phyloP scores from a whole-genome alignment of 495 filamentous ascomycete genomes.

The Trypethelium eluteriae region DNA sequence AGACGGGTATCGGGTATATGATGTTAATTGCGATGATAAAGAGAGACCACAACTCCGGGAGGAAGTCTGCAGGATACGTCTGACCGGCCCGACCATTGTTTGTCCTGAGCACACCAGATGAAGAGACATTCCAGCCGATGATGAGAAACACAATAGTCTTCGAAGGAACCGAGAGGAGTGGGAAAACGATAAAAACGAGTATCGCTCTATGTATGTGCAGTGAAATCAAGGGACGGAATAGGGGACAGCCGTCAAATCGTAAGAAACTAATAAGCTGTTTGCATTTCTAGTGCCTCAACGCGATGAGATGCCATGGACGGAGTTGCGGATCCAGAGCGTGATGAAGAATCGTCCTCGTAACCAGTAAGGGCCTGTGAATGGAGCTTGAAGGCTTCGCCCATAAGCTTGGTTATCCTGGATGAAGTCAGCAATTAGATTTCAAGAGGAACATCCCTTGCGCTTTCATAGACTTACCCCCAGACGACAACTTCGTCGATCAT shows the following conservation, averaged over 20 bases:
- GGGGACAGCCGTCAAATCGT: constrained; percentile 7
- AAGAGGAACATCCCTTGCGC: constrained; percentile 22
- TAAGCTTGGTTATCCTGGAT: constrained; percentile 83
- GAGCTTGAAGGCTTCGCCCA: constrained; percentile 97
- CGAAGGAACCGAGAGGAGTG: background rate
- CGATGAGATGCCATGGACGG: constrained; percentile 30
- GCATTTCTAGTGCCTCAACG: constrained; percentile 33
- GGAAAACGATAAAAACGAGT: background rate
- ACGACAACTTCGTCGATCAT: constrained; percentile 99
- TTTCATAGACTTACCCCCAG: constrained; percentile 67
- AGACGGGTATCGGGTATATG: constrained; percentile 5
- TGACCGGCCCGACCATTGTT: constrained; percentile 5
- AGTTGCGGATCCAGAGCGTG: constrained; percentile 30
- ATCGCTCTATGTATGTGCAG: constrained; percentile 5
- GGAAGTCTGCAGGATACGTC: background rate
- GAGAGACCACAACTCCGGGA: constrained; percentile 4
- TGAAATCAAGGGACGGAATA: background rate
- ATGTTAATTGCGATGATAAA: background rate
- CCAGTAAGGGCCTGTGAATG: constrained; percentile 89
- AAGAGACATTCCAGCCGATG: background rate
- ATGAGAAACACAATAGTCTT: background rate
- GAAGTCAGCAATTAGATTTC: constrained; percentile 43
- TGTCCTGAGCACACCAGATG: background rate
- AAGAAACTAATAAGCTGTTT: constrained; percentile 29
- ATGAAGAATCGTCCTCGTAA: constrained; percentile 67